A percentile compares a stretch with the other conserved stretches of the same genome.
Evolutionary conservation across 805 yeast genomes (phyloP).

Genomic region (Candida ponderosae): DNA sequence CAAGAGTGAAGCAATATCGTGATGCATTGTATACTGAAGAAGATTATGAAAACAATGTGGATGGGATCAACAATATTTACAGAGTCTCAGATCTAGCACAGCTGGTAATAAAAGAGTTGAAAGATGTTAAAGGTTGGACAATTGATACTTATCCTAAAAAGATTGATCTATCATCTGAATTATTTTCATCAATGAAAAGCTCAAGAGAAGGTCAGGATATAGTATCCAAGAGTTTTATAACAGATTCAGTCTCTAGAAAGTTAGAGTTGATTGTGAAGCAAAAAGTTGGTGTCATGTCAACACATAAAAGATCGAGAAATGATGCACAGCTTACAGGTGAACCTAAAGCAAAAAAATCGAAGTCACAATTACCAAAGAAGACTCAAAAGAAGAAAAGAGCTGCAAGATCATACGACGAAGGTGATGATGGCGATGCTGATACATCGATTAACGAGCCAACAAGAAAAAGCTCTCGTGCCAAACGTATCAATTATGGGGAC

Average conservation of each 20-base stretch:
- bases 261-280: conserved; percentile 25
- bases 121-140: conserved; percentile 57
- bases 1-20: conserved; percentile 69
- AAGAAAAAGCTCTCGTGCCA: conserved; percentile 36
- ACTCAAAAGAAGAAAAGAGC: conserved; percentile 5
- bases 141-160: conserved; percentile 80
- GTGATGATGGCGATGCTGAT: conserved; percentile 14
- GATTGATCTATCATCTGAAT: conserved; percentile 58
- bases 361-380: conserved; percentile 12
- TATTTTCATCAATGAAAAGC: conserved; percentile 55
- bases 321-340: conserved; percentile 3
- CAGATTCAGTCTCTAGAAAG: conserved; percentile 34
- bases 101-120: conserved; percentile 48
- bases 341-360: conserved; percentile 8
- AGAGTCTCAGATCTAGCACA: conserved; percentile 69
- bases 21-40: conserved; percentile 40
- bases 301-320: conserved; percentile 9
- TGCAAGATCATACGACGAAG: conserved; percentile 7
- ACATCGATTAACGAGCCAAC: conserved; percentile 16
- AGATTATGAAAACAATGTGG: conserved; percentile 18
- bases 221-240: conserved; percentile 47
- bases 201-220: conserved; percentile 49
- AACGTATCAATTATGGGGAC: conserved; percentile 28
- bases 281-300: conserved; percentile 22
- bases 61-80: conserved; percentile 40